A percentile compares a stretch with the other conserved stretches of the same genome.
phyloP scores from a whole-genome alignment of 495 filamentous ascomycete species.

The Penicillium goetzii region DNA sequence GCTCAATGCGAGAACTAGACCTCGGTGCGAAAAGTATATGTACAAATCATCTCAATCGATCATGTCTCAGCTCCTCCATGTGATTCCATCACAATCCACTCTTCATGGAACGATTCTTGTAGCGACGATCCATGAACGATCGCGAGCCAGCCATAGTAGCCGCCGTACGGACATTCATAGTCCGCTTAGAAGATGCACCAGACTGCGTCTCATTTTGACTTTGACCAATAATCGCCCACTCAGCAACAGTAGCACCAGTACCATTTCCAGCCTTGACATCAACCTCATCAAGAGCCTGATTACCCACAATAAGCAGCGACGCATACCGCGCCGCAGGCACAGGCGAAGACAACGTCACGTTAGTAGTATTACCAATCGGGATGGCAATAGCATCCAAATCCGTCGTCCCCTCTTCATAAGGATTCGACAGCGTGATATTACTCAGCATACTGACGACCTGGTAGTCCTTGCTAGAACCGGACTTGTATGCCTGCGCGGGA shows the following conservation, averaged over 20 bases:
- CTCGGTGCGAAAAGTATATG: neutral
- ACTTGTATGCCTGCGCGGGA: constrained; percentile 15
- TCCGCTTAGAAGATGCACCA: constrained; percentile 13
- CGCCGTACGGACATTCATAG: constrained; percentile 21
- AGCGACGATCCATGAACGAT: constrained; percentile 21
- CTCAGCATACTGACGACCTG: constrained; percentile 25
- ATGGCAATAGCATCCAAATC: constrained; percentile 39
- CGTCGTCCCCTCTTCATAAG: constrained; percentile 37
- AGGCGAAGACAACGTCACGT: constrained; percentile 40
- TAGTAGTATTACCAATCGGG: constrained; percentile 53
- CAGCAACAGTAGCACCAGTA: constrained; percentile 70
- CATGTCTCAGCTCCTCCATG: neutral
- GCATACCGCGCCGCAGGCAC: constrained; percentile 47
- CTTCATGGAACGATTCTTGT: neutral
- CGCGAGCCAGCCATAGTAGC: constrained; percentile 11
- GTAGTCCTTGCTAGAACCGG: constrained; percentile 16
- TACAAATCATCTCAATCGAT: constrained; percentile 4
- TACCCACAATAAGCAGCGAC: constrained; percentile 51
- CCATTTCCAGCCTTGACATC: constrained; percentile 50
- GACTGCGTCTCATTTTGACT: constrained; percentile 5
- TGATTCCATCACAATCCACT: neutral
- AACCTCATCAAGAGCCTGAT: constrained; percentile 47
- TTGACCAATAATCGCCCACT: constrained; percentile 64
- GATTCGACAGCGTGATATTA: constrained; percentile 41
- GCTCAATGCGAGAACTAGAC: neutral